Evolutionary conservation across 768 basidiomycete genomes (phyloP).

Genomic region (Pseudohyphozyma bogoriensis): DNA sequence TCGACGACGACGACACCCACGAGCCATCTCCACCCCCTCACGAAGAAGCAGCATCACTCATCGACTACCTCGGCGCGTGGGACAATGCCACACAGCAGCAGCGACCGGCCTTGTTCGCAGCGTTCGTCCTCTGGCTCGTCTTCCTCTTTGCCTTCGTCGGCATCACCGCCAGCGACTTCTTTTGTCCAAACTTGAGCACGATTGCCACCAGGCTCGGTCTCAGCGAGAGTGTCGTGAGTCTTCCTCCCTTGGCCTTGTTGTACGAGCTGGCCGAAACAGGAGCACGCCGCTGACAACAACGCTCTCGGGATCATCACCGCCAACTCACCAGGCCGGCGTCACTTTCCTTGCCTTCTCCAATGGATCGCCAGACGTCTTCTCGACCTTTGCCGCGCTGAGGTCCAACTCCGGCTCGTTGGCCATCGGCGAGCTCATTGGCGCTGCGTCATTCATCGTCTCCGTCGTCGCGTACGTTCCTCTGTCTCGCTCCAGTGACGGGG

Average conservation of each 20-base stretch:
- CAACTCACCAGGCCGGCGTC: slow-evolving; percentile 56
- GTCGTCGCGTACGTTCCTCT: slow-evolving; percentile 55
- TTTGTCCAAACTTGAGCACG: slow-evolving; percentile 82
- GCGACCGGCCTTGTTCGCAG: slow-evolving; percentile 52
- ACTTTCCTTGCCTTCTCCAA: slow-evolving; percentile 97
- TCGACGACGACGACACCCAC: no score
- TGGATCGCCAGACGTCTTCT: slow-evolving; percentile 91
- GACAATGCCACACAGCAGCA: neutral
- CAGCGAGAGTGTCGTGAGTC: slow-evolving; percentile 61
- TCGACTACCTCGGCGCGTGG: slow-evolving; percentile 17
- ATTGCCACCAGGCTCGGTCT: slow-evolving; percentile 75
- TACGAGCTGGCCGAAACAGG: neutral
- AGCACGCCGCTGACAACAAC: neutral
- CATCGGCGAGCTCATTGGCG: slow-evolving; percentile 88
- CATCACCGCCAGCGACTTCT: slow-evolving; percentile 91
- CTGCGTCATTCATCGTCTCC: slow-evolving; percentile 88
- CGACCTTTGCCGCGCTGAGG: slow-evolving; percentile 87
- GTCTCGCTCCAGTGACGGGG: neutral
- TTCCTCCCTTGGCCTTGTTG: neutral
- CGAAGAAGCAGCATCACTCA: slow-evolving; percentile 7
- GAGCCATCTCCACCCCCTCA: no score
- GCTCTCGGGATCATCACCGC: neutral
- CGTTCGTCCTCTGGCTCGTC: slow-evolving; percentile 63
- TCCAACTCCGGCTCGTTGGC: slow-evolving; percentile 76
- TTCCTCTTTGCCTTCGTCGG: slow-evolving; percentile 95